Conservation (phyloP, 805 yeast species). For the Myxozyma neotropica region DNA sequence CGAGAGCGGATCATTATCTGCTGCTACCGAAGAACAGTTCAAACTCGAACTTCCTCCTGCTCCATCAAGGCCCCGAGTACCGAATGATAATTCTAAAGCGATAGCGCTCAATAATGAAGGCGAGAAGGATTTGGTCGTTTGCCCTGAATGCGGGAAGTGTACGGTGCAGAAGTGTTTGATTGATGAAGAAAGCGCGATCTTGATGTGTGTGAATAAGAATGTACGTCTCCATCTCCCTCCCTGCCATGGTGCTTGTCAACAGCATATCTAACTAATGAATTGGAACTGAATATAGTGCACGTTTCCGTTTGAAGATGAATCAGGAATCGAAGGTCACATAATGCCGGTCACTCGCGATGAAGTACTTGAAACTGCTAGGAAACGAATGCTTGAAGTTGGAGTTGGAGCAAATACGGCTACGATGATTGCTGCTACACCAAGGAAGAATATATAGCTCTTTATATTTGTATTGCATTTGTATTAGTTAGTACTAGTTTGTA, state of each 20-base stretch:
- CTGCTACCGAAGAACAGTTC: neutral
- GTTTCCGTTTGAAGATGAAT: slow-evolving; percentile 17
- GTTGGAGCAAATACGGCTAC: slow-evolving; percentile 10
- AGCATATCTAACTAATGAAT: no score
- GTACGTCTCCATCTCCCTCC: neutral
- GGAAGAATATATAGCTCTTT: neutral
- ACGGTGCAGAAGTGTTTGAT: slow-evolving; percentile 20
- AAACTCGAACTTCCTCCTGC: neutral
- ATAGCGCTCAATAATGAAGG: no score
- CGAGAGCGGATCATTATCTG: neutral
- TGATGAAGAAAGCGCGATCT: slow-evolving; percentile 7
- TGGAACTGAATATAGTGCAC: slow-evolving; percentile 14
- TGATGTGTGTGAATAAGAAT: slow-evolving; percentile 16
- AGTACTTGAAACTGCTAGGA: slow-evolving; percentile 12
- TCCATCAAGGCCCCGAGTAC: neutral
- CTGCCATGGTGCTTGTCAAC: no score
- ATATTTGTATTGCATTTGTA: neutral
- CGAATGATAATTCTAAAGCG: no score
- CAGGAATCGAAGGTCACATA: neutral
- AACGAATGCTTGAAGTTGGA: slow-evolving; percentile 20
- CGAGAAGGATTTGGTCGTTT: neutral
- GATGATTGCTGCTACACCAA: neutral
- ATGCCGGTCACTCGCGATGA: slow-evolving; percentile 3
- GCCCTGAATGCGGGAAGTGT: slow-evolving; percentile 17
- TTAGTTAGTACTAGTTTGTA: no score